These are phyloP conservation scores for Pleurotus ostreatus DNA, from an alignment of 768 basidiomycete species.

Conservation along the genomic window DNA sequence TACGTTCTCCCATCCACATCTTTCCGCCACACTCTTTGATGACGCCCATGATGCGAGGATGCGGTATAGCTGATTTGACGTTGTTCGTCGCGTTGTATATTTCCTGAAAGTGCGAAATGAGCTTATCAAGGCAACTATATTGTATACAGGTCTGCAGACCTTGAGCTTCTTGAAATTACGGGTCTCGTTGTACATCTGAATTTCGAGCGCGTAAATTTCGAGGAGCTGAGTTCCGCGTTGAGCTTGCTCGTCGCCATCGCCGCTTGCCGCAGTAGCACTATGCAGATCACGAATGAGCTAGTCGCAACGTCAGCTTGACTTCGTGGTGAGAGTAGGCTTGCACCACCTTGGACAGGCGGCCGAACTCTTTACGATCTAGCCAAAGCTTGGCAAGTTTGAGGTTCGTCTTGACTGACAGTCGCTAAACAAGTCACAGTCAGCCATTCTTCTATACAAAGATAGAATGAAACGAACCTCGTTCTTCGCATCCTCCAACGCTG, in stretches of 20 bases:
- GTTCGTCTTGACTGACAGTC: slow-evolving; percentile 93
- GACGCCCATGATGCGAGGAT: slow-evolving; percentile 97
- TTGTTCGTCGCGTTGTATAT: slow-evolving; percentile 94
- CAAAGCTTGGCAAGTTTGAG: slow-evolving; percentile 96
- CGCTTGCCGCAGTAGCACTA: slow-evolving; percentile 51
- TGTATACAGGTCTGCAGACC: slow-evolving; percentile 31
- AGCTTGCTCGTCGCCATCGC: slow-evolving; percentile 77
- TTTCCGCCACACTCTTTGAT: slow-evolving; percentile 99
- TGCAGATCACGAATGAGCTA: slow-evolving; percentile 81
- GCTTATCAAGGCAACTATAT: background rate
- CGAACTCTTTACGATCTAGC: slow-evolving; percentile 92
- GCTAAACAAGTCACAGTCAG: slow-evolving; percentile 37
- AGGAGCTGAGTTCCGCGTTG: slow-evolving; percentile 92
- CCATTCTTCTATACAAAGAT: background rate
- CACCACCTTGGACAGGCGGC: slow-evolving; percentile 72
- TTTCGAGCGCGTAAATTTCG: slow-evolving; percentile 97
- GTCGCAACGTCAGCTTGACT: background rate
- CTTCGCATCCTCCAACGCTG: slow-evolving; percentile 87
- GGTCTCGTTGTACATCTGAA: slow-evolving; percentile 98
- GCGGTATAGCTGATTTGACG: slow-evolving; percentile 94
- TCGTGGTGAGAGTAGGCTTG: background rate
- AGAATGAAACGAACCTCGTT: slow-evolving; percentile 68
- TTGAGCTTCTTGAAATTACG: slow-evolving; percentile 95
- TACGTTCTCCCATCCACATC: slow-evolving; percentile 99
- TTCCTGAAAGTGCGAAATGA: slow-evolving; percentile 48